Percentiles rank a stretch among this genome's conserved stretches.
Conservation (phyloP, 352 stramenopile genomes). For the Globisporangium sylvaticum region DNA sequence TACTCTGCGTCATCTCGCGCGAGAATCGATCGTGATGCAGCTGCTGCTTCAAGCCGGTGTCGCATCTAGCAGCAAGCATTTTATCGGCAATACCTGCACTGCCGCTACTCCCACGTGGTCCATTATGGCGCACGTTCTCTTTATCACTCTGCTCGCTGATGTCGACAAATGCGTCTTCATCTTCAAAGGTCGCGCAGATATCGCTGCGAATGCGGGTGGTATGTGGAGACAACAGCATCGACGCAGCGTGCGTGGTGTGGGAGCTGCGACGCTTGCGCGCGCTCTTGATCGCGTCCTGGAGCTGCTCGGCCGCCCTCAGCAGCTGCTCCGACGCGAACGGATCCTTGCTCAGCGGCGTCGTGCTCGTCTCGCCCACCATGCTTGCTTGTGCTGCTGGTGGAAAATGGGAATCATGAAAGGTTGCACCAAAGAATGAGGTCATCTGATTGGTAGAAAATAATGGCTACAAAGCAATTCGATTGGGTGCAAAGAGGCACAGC, state of each 20-base stretch:
- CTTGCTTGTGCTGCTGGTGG: neutral
- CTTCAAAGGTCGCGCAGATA: neutral
- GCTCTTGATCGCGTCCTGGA: slow-evolving; percentile 49
- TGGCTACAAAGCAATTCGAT: neutral
- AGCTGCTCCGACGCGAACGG: slow-evolving; percentile 25
- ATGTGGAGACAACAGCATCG: neutral
- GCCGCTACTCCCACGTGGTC: neutral
- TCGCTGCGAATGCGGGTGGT: neutral
- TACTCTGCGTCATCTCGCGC: slow-evolving; percentile 4
- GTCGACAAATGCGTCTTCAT: neutral
- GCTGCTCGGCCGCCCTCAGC: slow-evolving; percentile 45
- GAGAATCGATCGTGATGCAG: neutral
- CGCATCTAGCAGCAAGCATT: neutral
- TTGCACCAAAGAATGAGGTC: neutral
- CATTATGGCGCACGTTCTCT: slow-evolving; percentile 1
- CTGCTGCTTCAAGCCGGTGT: neutral
- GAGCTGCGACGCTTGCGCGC: slow-evolving; percentile 22
- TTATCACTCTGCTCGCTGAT: neutral
- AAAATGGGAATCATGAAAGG: neutral
- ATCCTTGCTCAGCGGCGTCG: slow-evolving; percentile 3
- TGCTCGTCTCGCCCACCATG: slow-evolving; percentile 1
- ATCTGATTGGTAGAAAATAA: slow-evolving; percentile 1
- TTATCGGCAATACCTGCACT: neutral
- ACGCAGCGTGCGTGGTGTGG: neutral
- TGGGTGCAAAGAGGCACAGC: neutral